Evolutionary conservation across 1,284 basidiomycete genomes (phyloP).

Genomic region (Polyporus tsugae): DNA sequence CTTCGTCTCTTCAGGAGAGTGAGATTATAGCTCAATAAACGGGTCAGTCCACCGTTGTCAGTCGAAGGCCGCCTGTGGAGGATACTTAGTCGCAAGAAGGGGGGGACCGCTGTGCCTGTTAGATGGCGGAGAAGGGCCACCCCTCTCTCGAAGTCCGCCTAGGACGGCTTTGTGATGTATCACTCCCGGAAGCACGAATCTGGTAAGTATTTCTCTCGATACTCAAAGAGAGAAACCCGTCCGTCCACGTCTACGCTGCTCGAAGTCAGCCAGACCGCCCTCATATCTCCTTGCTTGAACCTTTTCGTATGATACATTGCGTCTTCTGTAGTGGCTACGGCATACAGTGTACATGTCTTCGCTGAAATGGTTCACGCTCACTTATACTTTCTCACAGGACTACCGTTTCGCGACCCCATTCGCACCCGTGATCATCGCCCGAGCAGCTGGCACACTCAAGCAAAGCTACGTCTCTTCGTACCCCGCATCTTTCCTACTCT

Average conservation of each 20-base stretch:
- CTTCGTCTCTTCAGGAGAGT: constrained; percentile 38
- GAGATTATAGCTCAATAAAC: constrained; percentile 27
- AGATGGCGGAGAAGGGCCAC: constrained; percentile 66
- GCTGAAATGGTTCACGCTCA: neutral
- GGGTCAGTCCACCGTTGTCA: constrained; percentile 21
- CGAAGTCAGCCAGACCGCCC: neutral
- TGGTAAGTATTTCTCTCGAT: constrained; percentile 23
- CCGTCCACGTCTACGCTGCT: neutral
- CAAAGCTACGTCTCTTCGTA: constrained; percentile 74
- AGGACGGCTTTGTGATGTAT: constrained; percentile 39
- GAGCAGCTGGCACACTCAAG: constrained; percentile 54
- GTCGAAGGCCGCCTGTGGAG: too few relatives aligned
- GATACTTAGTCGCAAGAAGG: constrained; percentile 36
- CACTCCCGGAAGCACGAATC: constrained; percentile 34
- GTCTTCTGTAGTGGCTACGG: neutral
- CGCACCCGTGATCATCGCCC: constrained; percentile 69
- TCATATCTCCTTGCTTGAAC: neutral
- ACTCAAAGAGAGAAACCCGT: neutral
- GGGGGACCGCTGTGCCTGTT: constrained; percentile 49
- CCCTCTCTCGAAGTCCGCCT: constrained; percentile 66
- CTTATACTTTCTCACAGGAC: constrained; percentile 41
- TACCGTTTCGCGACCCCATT: constrained; percentile 62
- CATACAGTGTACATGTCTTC: neutral
- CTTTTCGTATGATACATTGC: neutral
- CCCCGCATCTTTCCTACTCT: constrained; percentile 64